phyloP scores from a whole-genome alignment of 345 rosid genomes.

The Cardiospermum halicacabum region DNA sequence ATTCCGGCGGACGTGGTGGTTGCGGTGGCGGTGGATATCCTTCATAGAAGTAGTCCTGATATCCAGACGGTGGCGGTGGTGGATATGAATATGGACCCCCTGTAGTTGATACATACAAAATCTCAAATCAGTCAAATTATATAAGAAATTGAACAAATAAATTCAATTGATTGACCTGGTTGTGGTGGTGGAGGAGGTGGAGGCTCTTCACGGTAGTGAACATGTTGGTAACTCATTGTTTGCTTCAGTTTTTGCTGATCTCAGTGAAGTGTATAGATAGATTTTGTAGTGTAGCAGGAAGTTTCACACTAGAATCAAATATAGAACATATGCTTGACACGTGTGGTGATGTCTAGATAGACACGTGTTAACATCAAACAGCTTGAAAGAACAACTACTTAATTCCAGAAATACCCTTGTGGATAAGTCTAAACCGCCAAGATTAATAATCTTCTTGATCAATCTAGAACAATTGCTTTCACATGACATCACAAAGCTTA shows the following conservation, averaged over 20 bases:
- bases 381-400: neutral
- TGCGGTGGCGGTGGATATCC: conserved; percentile 18
- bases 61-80: conserved; percentile 21
- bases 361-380: neutral
- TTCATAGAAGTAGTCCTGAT: conserved; percentile 33
- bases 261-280: neutral
- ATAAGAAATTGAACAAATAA: neutral
- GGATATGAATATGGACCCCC: conserved; percentile 19
- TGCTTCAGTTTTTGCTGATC: conserved; percentile 2
- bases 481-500: neutral
- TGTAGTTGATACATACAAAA: conserved; percentile 9
- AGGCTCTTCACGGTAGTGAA: conserved; percentile 5
- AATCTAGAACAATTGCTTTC: neutral
- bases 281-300: conserved; percentile 8
- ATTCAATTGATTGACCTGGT: neutral
- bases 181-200: conserved; percentile 20
- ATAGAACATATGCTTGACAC: neutral
- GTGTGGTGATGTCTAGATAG: neutral
- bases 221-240: conserved; percentile 29
- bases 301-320: conserved; percentile 3
- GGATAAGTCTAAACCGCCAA: conserved; percentile 8
- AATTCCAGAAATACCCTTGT: neutral
- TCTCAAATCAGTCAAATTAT: neutral
- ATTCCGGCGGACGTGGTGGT: conserved; percentile 14
- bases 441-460: neutral